A percentile compares a stretch with the other conserved stretches of the same genome.
Conservation (phyloP, 495 filamentous ascomycete genomes). For the Poronia punctata region DNA sequence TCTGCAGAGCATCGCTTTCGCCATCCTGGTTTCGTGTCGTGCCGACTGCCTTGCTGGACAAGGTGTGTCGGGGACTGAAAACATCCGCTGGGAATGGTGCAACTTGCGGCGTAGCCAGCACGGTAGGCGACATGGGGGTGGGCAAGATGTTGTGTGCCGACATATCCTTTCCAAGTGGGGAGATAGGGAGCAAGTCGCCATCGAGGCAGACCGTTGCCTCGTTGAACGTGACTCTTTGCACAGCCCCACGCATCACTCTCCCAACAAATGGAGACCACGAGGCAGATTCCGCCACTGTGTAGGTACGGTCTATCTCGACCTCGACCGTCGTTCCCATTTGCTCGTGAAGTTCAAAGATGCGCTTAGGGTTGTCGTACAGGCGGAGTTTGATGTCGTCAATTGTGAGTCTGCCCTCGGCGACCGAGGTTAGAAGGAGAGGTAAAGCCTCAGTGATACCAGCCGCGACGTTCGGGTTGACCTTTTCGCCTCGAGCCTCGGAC, state of each 20-base stretch:
- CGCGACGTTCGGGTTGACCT: constrained; percentile 35
- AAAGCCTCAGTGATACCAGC: constrained; percentile 70
- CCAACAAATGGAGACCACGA: constrained; percentile 73
- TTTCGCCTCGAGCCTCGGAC: constrained; percentile 28
- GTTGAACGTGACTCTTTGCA: constrained; percentile 75
- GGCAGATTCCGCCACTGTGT: constrained; percentile 46
- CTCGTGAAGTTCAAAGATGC: constrained; percentile 82
- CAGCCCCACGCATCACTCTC: constrained; percentile 61
- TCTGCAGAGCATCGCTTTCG: constrained; percentile 15
- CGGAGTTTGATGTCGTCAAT: constrained; percentile 64
- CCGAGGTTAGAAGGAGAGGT: constrained; percentile 71
- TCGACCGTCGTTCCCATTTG: constrained; percentile 68
- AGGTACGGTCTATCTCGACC: constrained; percentile 65
- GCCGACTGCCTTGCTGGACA: constrained; percentile 25
- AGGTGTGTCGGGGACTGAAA: constrained; percentile 37
- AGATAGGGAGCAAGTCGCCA: constrained; percentile 51
- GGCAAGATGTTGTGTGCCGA: constrained; percentile 59
- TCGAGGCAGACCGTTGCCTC: constrained; percentile 72
- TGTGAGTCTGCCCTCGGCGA: constrained; percentile 66
- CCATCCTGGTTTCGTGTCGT: constrained; percentile 14
- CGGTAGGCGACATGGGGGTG: constrained; percentile 46
- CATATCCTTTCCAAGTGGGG: constrained; percentile 64
- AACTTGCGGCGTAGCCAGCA: constrained; percentile 40
- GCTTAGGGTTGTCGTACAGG: constrained; percentile 75
- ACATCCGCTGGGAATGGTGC: constrained; percentile 34